These are phyloP conservation scores for Gracilaria domingensis DNA, from an alignment of 23 red algal genomes.

Conservation along the genomic window DNA sequence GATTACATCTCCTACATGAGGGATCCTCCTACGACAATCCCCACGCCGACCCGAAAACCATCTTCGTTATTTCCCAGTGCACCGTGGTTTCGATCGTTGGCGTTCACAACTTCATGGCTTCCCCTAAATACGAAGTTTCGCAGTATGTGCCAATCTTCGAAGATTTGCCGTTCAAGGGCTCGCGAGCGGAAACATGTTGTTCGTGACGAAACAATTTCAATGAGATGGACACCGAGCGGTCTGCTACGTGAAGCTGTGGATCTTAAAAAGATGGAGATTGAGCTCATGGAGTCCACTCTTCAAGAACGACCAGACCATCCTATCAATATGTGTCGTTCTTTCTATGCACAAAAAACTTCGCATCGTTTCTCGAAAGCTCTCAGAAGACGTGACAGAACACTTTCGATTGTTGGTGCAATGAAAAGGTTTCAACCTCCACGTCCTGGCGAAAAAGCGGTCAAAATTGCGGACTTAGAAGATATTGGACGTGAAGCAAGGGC, in stretches of 20 bases:
- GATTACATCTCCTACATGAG: not conserved
- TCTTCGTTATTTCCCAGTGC: not conserved
- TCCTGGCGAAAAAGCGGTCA: conserved; percentile 5
- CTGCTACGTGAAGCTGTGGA: conserved; percentile 71
- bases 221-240: conserved; percentile 68
- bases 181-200: not conserved
- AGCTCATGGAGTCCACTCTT: conserved; percentile 71
- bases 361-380: conserved; percentile 69
- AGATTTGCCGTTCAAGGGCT: not conserved
- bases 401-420: conserved; percentile 73
- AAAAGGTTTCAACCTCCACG: conserved; percentile 64
- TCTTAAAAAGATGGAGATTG: conserved; percentile 63
- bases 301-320: conserved; percentile 82
- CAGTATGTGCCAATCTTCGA: not conserved
- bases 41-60: not conserved
- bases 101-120: not conserved
- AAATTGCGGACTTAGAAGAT: conserved; percentile 56
- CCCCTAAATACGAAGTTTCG: not conserved
- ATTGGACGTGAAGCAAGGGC: conserved; percentile 58
- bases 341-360: conserved; percentile 47
- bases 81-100: not conserved
- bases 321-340: conserved; percentile 75
- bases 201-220: not conserved
- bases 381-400: conserved; percentile 46
- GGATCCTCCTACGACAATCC: too few relatives aligned